These are phyloP conservation scores for Geranomyces michiganensis DNA, from an alignment of 192 early-diverging fungal genomes.

Conservation along the genomic window DNA sequence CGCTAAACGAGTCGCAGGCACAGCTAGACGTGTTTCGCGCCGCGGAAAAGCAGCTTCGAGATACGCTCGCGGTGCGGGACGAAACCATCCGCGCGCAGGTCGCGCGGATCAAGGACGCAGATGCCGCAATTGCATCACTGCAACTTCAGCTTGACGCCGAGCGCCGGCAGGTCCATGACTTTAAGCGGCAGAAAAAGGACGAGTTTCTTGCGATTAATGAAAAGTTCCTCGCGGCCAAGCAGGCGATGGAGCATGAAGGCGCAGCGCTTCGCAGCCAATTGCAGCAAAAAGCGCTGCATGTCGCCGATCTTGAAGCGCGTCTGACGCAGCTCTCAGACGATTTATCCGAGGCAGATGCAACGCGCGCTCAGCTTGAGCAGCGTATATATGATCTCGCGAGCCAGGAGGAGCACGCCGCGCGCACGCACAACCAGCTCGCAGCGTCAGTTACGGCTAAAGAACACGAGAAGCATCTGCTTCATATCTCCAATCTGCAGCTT, in stretches of 20 bases:
- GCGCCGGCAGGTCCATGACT: conserved; percentile 17
- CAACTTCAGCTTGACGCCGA: conserved; percentile 27
- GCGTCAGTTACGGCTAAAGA: conserved; percentile 43
- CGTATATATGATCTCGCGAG: conserved; percentile 44
- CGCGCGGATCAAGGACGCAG: conserved; percentile 31
- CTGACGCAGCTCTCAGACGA: conserved; percentile 38
- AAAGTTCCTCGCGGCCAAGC: conserved; percentile 48
- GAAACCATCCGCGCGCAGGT: conserved; percentile 36
- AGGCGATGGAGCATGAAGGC: conserved; percentile 52
- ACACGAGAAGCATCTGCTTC: conserved; percentile 40
- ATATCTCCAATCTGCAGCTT: conserved; percentile 38
- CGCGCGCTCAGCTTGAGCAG: conserved; percentile 45
- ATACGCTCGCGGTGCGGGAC: conserved; percentile 40
- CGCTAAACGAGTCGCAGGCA: conserved; percentile 43
- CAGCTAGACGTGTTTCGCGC: conserved; percentile 44
- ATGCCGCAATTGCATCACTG: conserved; percentile 27
- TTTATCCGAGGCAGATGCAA: conserved; percentile 38
- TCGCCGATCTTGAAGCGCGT: conserved; percentile 33
- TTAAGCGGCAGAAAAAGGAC: conserved; percentile 50
- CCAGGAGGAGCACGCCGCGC: conserved; percentile 29
- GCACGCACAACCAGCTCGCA: conserved; percentile 44
- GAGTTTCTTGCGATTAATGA: conserved; percentile 55
- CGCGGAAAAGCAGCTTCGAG: conserved; percentile 38
- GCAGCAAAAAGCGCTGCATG: conserved; percentile 31
- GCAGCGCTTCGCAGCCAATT: conserved; percentile 39